Percentiles rank a stretch among this genome's conserved stretches.
Evolutionary conservation across 306 rosid species (phyloP).

Genomic region (Pterocarpus santalinus): DNA sequence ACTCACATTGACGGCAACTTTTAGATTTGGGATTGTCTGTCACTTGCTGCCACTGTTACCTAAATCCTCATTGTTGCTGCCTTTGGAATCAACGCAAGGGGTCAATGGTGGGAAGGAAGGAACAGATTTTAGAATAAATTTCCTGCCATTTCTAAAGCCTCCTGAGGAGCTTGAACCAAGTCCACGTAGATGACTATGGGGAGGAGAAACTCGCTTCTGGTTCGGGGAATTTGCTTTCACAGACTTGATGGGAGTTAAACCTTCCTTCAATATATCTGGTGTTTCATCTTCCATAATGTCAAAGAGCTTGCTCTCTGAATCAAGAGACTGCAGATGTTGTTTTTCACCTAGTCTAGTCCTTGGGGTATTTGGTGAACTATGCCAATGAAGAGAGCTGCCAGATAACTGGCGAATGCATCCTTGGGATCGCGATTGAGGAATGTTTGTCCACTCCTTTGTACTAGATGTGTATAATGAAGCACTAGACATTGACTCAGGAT

Average conservation of each 20-base stretch:
- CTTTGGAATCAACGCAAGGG: slow-evolving; percentile 59
- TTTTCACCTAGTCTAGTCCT: slow-evolving; percentile 44
- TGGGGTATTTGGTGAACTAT: slow-evolving; percentile 65
- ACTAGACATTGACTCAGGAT: slow-evolving; percentile 35
- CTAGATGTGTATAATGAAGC: slow-evolving; percentile 45
- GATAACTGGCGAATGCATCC: slow-evolving; percentile 46
- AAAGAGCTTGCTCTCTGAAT: slow-evolving; percentile 46
- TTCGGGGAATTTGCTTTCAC: slow-evolving; percentile 72
- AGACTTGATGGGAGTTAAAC: slow-evolving; percentile 49
- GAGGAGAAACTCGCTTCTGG: slow-evolving; percentile 80
- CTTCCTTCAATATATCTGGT: slow-evolving; percentile 63
- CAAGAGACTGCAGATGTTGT: slow-evolving; percentile 36
- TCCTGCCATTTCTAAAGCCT: slow-evolving; percentile 62
- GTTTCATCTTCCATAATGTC: slow-evolving; percentile 67
- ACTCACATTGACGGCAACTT: slow-evolving; percentile 31
- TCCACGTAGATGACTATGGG: slow-evolving; percentile 47
- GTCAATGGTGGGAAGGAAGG: slow-evolving; percentile 73
- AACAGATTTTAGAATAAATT: slow-evolving; percentile 58
- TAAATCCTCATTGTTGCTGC: slow-evolving; percentile 39
- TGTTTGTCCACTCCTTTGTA: slow-evolving; percentile 38
- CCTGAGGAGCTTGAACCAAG: slow-evolving; percentile 65
- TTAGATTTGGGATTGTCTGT: slow-evolving; percentile 30
- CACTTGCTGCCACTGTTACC: slow-evolving; percentile 39
- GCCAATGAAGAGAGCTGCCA: slow-evolving; percentile 52
- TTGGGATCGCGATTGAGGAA: slow-evolving; percentile 38